A percentile compares a stretch with the other conserved stretches of the same genome.
These are phyloP conservation scores for Zelopaecilomyces penicillatus DNA, from an alignment of 2,329 filamentous ascomycete genomes.

Conservation along the genomic window DNA sequence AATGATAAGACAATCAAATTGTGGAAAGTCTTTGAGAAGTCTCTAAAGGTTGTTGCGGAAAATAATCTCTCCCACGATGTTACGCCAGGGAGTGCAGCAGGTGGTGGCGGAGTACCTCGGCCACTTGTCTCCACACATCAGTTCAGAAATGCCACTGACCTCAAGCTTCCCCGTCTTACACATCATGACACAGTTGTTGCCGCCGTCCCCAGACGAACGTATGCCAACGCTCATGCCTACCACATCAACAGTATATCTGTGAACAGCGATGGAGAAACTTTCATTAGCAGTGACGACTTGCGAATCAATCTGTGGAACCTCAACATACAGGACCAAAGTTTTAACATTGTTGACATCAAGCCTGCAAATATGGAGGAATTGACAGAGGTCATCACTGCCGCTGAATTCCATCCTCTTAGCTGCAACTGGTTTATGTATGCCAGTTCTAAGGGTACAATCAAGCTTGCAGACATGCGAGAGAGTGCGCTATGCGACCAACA, in stretches of 20 bases:
- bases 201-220: conserved; percentile 89
- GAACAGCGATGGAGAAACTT: conserved; percentile 98
- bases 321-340: conserved; percentile 98
- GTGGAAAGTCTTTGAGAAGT: conserved; percentile 99
- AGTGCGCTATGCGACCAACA: conserved; percentile 94
- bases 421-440: conserved; percentile 99
- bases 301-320: conserved; percentile 98
- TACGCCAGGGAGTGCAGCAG: conserved; percentile 64
- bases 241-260: conserved; percentile 99
- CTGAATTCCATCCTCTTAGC: conserved; percentile 92
- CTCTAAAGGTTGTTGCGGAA: conserved; percentile 95
- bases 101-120: conserved; percentile 70
- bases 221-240: conserved; percentile 96
- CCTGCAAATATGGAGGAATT: conserved; percentile 99
- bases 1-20: conserved; percentile 99
- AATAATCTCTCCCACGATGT: conserved; percentile 96
- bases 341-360: conserved; percentile 99
- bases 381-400: conserved; percentile 96
- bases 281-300: conserved; percentile 96
- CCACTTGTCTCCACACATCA: conserved; percentile 57
- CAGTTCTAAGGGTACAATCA: conserved; percentile 97
- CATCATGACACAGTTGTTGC: conserved; percentile 98
- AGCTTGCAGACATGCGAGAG: conserved; percentile 96
- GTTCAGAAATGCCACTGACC: conserved; percentile 71
- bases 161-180: conserved; percentile 92